Conservation (phyloP, 352 stramenopile species). For the Aphanomyces invadans region DNA sequence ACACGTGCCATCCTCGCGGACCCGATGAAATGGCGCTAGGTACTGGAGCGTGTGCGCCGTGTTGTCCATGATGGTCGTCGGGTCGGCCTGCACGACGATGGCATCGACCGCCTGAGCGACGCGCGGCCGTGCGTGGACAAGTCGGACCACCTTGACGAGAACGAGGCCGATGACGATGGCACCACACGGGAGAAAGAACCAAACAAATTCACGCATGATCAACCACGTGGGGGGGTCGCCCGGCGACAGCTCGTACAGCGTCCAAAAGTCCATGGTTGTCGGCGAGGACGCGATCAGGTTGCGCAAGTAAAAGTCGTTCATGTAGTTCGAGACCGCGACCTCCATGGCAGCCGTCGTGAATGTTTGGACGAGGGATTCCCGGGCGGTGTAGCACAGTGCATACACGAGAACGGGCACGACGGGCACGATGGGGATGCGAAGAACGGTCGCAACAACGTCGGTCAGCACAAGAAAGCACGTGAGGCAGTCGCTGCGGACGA, state of each 20-base stretch:
- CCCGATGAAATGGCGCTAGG: not conserved
- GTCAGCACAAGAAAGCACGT: slow-evolving; percentile 8
- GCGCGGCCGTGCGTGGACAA: not conserved
- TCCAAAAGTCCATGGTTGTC: slow-evolving; percentile 15
- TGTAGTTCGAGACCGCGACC: not conserved
- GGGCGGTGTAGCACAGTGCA: not conserved
- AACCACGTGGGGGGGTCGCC: slow-evolving; percentile 4
- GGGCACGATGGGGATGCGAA: not conserved
- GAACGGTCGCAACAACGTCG: not conserved
- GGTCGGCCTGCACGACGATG: too few relatives aligned
- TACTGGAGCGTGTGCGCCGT: not conserved
- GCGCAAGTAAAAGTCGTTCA: slow-evolving; percentile 2
- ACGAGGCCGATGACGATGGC: not conserved
- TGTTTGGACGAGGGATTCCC: not conserved
- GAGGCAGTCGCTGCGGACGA: slow-evolving; percentile 14
- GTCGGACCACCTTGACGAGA: not conserved
- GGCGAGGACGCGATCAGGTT: not conserved
- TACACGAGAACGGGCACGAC: not conserved
- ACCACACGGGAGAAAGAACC: slow-evolving; percentile 9
- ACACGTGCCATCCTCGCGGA: not conserved
- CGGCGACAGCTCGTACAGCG: not conserved
- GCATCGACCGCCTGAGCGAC: too few relatives aligned
- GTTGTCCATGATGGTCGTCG: not conserved
- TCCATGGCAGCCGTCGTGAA: not conserved
- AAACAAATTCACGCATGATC: slow-evolving; percentile 6